phyloP scores from a whole-genome alignment of 1,284 basidiomycete genomes.

The Caloboletus inedulis region DNA sequence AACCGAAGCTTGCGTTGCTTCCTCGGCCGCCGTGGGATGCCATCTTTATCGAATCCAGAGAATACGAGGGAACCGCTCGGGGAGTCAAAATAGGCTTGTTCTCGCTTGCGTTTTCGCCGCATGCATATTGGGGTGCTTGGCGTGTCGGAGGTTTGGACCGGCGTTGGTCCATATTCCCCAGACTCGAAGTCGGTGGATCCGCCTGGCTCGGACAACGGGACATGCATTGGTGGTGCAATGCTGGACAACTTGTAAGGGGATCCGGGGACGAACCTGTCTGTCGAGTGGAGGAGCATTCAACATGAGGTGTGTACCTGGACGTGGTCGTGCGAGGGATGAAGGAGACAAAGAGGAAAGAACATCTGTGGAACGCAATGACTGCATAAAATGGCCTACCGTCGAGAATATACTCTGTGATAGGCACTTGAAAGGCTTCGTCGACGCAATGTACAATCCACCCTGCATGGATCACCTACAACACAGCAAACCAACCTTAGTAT shows the following conservation, averaged over 20 bases:
- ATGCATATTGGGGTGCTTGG: constrained; percentile 26
- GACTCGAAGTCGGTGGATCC: neutral
- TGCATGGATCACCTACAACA: constrained; percentile 40
- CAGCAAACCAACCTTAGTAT: neutral
- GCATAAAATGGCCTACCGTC: constrained; percentile 38
- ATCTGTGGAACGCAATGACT: neutral
- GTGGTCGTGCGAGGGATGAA: neutral
- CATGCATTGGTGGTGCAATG: neutral
- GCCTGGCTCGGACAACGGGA: constrained; percentile 5
- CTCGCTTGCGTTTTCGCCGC: constrained; percentile 28
- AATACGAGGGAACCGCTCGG: constrained; percentile 27
- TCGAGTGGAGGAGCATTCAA: neutral
- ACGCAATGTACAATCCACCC: constrained; percentile 46
- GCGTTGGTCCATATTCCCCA: neutral
- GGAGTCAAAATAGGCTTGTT: constrained; percentile 30
- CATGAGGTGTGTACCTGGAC: neutral
- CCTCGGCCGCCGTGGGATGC: constrained; percentile 29
- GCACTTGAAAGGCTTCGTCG: constrained; percentile 40
- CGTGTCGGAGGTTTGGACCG: constrained; percentile 11
- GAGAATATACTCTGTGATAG: constrained; percentile 44
- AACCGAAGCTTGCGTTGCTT: constrained; percentile 29
- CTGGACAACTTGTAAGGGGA: constrained; percentile 22
- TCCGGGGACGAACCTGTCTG: constrained; percentile 21
- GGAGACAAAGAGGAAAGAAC: neutral
- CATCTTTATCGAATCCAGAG: constrained; percentile 31